A percentile compares a stretch with the other conserved stretches of the same genome.
Evolutionary conservation across 139 green algal species (phyloP).

Genomic region (Picochlorum sp.): DNA sequence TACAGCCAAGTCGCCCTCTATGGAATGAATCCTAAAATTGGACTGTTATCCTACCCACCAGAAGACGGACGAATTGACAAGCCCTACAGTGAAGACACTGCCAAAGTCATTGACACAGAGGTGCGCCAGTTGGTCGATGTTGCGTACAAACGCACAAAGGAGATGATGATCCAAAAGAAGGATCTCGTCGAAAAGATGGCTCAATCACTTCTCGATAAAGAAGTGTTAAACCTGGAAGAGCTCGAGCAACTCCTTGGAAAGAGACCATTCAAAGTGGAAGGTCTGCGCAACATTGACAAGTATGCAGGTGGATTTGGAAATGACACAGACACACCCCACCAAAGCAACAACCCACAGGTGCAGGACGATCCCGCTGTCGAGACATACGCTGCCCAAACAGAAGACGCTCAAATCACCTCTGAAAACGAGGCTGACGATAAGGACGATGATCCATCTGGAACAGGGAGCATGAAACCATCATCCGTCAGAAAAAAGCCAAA

Average conservation of each 20-base stretch:
- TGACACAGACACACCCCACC: background rate
- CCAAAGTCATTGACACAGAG: slow-evolving; percentile 91
- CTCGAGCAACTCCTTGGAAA: slow-evolving; percentile 83
- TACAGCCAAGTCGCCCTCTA: slow-evolving; percentile 90
- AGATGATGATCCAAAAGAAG: slow-evolving; percentile 77
- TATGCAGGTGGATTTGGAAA: slow-evolving; percentile 50
- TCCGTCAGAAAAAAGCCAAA: background rate
- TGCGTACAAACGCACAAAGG: slow-evolving; percentile 77
- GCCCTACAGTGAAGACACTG: slow-evolving; percentile 92
- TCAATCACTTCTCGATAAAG: slow-evolving; percentile 42
- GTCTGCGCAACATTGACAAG: slow-evolving; percentile 96
- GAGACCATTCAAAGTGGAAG: slow-evolving; percentile 71
- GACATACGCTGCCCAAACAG: background rate
- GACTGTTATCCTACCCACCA: slow-evolving; percentile 89
- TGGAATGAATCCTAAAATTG: slow-evolving; percentile 76
- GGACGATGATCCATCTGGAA: background rate
- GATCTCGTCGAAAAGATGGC: slow-evolving; percentile 77
- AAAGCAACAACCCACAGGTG: background rate
- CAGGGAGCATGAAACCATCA: background rate
- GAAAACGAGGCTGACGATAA: background rate
- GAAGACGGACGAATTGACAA: slow-evolving; percentile 83
- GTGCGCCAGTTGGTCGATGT: slow-evolving; percentile 71
- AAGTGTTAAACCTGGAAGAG: slow-evolving; percentile 84
- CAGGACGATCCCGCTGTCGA: background rate
- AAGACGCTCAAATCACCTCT: background rate